Conservation (phyloP, 192 early-diverging fungal species). For the Podila epigama region DNA sequence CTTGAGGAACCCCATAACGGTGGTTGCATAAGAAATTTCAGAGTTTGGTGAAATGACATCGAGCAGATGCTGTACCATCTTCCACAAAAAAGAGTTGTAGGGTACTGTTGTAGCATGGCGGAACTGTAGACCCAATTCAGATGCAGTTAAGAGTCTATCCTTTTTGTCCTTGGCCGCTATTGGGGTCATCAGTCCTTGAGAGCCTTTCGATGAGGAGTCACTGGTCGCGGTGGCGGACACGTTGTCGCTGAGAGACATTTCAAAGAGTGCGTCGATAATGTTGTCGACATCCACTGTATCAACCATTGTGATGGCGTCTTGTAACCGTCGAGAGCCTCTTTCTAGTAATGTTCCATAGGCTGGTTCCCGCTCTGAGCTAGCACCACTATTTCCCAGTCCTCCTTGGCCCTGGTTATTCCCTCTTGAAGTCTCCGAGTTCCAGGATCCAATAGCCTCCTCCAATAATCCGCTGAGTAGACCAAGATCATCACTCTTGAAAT, state of each 20-base stretch:
- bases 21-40: constrained; percentile 51
- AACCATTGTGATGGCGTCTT: constrained; percentile 42
- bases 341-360: constrained; percentile 17
- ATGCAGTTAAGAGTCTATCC: constrained; percentile 34
- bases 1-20: constrained; percentile 71
- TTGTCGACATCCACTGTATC: constrained; percentile 58
- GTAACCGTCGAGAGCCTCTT: constrained; percentile 25
- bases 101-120: constrained; percentile 53
- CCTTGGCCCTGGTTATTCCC: constrained; percentile 5
- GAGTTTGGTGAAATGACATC: constrained; percentile 53
- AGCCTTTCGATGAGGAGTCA: no score
- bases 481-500: constrained; percentile 53
- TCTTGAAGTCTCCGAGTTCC: constrained; percentile 49
- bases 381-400: constrained; percentile 24
- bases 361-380: constrained; percentile 9
- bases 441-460: constrained; percentile 54
- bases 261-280: constrained; percentile 52
- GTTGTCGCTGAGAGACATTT: constrained; percentile 2
- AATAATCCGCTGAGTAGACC: constrained; percentile 53
- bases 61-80: constrained; percentile 53
- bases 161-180: background rate
- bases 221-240: background rate
- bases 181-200: background rate
- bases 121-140: constrained; percentile 52
- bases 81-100: constrained; percentile 63